Base-by-base conservation (phyloP, 23 red algal genomes). In the Gracilaria domingensis region DNA sequence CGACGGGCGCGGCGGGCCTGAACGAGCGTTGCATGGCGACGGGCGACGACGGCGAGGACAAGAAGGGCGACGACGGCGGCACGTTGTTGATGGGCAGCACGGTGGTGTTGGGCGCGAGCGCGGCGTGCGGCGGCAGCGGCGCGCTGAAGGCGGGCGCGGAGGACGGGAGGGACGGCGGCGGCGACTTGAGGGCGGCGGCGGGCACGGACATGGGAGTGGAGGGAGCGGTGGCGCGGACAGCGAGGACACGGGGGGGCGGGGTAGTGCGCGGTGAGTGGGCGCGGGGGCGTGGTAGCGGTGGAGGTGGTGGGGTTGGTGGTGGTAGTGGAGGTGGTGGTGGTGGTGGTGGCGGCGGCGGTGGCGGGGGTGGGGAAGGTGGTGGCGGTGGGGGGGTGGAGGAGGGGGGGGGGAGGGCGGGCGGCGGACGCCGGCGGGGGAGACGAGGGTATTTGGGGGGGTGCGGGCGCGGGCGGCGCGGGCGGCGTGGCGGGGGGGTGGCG, bases 1-100 rank as follows among this genome's bases (percentile, higher is more conserved):
- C n/a, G 13, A 85, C 57, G 42, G 81, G 59, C 30, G 81, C 65
- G 28, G 81, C n/a, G 12, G 72, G 44, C 26, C 54, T 77, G 72
- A 77, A 77, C 23, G 81, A 47, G 81, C 59, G 56, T 20, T 64
- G 81, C 30, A 69, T 69, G 81, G 57, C 0, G 65, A 28, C 30
- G 57, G 38, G 61, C 25, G 81, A 61, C 48, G 55, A n/a, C 47
- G 39, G 80, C n/a, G 80, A 39, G 12, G 48, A 24, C 42, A n/a
- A 28, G n/a, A 57, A 11, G 57, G 61, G 23, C 35, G 44, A 25
- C 37, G 4, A 37, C 34, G 79, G 28, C 39, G 58, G n/a, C 39
- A 82, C 57, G 69, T 13, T 54, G 44, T 48, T 75, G 70, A 64
- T 84, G 80, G 54, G 38, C 33, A 47, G 51, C 24, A 66, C 54